Percentiles rank a stretch among this genome's conserved stretches.
Evolutionary conservation across 2,329 filamentous ascomycete species (phyloP).

Genomic region (Tolypocladium inflatum): DNA sequence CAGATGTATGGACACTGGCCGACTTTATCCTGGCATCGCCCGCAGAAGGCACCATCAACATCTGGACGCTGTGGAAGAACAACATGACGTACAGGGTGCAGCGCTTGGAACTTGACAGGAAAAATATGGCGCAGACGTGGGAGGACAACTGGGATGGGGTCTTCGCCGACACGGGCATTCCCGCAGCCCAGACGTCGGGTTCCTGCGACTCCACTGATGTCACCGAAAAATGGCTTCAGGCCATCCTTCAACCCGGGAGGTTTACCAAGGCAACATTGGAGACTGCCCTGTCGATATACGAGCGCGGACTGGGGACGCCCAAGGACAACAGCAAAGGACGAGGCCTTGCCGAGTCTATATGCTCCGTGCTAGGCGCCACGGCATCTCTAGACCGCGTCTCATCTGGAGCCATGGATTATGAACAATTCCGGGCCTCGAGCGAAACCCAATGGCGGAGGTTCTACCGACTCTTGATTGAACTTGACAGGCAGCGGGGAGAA

Average conservation of each 20-base stretch:
- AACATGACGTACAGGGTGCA: constrained; percentile 70
- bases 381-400: constrained; percentile 53
- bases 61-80: constrained; percentile 81
- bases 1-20: constrained; percentile 69
- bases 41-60: constrained; percentile 41
- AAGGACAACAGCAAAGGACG: constrained; percentile 34
- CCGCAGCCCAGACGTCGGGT: constrained; percentile 47
- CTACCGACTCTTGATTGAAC: constrained; percentile 73
- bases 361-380: constrained; percentile 59
- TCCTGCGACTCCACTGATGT: constrained; percentile 58
- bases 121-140: constrained; percentile 54
- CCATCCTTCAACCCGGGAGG: constrained; percentile 72
- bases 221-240: constrained; percentile 78
- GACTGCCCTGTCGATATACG: constrained; percentile 74
- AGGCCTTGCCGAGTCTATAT: constrained; percentile 67
- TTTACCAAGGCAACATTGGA: constrained; percentile 75
- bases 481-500: constrained; percentile 80
- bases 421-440: constrained; percentile 62
- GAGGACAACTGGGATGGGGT: constrained; percentile 61
- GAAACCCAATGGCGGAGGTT: constrained; percentile 85
- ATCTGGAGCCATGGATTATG: constrained; percentile 62
- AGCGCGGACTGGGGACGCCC: constrained; percentile 43
- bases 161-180: constrained; percentile 46
- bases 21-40: constrained; percentile 60
- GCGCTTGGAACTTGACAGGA: constrained; percentile 62